Conservation (phyloP, 2,329 filamentous ascomycete species). For the Diaporthe velutina region DNA sequence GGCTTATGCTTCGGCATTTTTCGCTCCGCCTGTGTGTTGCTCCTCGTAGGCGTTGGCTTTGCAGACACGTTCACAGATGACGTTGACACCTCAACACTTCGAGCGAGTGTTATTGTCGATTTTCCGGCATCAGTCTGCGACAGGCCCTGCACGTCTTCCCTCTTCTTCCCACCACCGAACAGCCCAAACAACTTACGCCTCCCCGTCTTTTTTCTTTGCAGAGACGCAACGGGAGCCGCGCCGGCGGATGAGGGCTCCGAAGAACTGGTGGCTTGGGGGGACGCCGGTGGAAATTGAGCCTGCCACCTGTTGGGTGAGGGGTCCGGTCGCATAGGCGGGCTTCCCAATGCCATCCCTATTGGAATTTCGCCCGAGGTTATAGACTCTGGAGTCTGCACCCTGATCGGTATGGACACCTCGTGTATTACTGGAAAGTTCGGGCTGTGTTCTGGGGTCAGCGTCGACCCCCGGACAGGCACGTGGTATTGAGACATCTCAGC, state of each 20-base stretch:
- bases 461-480: conserved; percentile 55
- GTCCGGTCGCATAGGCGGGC: conserved; percentile 65
- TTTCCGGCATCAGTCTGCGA: conserved; percentile 42
- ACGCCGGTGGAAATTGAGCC: conserved; percentile 41
- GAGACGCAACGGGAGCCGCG: conserved; percentile 13
- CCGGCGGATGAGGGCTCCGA: conserved; percentile 32
- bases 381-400: conserved; percentile 59
- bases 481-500: conserved; percentile 52
- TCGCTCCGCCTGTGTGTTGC: conserved; percentile 51
- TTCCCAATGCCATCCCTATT: conserved; percentile 83
- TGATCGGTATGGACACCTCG: conserved; percentile 50
- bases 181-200: conserved; percentile 72
- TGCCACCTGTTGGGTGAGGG: conserved; percentile 46
- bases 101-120: conserved; percentile 39
- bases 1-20: conserved; percentile 57
- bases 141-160: conserved; percentile 46
- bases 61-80: conserved; percentile 30
- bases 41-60: conserved; percentile 48
- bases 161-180: conserved; percentile 59
- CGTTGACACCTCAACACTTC: conserved; percentile 13
- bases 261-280: conserved; percentile 36
- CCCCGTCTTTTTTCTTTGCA: conserved; percentile 62
- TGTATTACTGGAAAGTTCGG: conserved; percentile 50
- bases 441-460: conserved; percentile 59
- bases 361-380: conserved; percentile 58